Base-by-base conservation (phyloP, 345 rosid species). In the Viola odorata region DNA sequence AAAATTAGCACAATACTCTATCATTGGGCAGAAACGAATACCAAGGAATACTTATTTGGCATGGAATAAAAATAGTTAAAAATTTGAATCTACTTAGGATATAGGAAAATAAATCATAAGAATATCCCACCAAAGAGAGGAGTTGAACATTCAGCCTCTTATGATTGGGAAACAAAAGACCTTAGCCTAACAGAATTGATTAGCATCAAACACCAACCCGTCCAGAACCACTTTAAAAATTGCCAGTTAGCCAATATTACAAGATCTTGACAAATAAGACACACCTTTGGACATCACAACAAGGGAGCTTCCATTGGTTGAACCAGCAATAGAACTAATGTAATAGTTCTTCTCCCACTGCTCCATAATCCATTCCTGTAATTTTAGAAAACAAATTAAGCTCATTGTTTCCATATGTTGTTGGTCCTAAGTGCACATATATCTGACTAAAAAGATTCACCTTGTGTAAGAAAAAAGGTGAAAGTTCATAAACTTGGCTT, bases 341-440 rank as follows among this genome's bases (percentile, higher is more conserved):
- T 72, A 72, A 48, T 62, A 72, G 65, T 67, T 72, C 60, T 72
- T 72, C 65, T 72, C 76, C 76, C 76, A 72, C 53, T 72, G 76
- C 13, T 72, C 76, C 76, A 67, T 72, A 47, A 72, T 72, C 76
- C 76, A 72, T 58, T 67, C 76, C 76, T 72, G 61, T 61, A n/a
- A 45, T 12, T 54, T 57, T 47, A 44, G 6, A 53, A 50, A 11
- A 42, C 47, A 5, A 47, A 47, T 15, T 53, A 23, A 3, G n/a
- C 11, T 56, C 11, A 47, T n/a, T 53, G 37, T 45, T 53, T 53
- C 40, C 10, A 41, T 5, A 37, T 5, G 32, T 23, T 7, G 36
- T 42, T 40, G 32, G 32, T 23, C 32, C 50, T 7, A 47, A 4
- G 13, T 47, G 4, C 13, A 47, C 7, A 47, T 47, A 7, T 4